phyloP scores from a whole-genome alignment of 495 filamentous ascomycete genomes.

The Baudoinia panamericana region DNA sequence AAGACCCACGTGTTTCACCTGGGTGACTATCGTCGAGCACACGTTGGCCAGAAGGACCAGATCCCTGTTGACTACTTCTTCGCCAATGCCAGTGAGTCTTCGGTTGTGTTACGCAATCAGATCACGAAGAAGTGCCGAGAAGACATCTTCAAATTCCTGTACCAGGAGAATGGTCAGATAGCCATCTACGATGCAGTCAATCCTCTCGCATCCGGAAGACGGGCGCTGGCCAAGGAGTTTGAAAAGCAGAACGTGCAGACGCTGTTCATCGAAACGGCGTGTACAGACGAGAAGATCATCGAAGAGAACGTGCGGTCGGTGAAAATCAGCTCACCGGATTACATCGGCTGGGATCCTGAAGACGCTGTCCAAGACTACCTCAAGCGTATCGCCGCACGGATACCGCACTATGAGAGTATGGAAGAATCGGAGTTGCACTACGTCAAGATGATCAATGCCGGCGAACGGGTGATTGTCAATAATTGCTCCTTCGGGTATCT shows the following conservation, averaged over 20 bases:
- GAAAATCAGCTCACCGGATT: slow-evolving; percentile 98
- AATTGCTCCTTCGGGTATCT: slow-evolving; percentile 93
- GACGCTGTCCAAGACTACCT: slow-evolving; percentile 89
- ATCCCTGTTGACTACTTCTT: slow-evolving; percentile 98
- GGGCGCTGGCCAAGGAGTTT: slow-evolving; percentile 86
- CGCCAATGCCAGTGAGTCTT: slow-evolving; percentile 77
- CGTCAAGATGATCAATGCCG: slow-evolving; percentile 99
- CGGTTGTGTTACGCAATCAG: slow-evolving; percentile 82
- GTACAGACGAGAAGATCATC: slow-evolving; percentile 83
- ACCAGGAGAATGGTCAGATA: slow-evolving; percentile 94
- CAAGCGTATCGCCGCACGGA: slow-evolving; percentile 73
- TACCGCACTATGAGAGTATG: slow-evolving; percentile 95
- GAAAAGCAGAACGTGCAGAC: slow-evolving; percentile 91
- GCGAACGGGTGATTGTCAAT: slow-evolving; percentile 82
- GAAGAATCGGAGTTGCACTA: slow-evolving; percentile 85
- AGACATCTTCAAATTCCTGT: slow-evolving; percentile 90
- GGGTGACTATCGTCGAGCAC: slow-evolving; percentile 88
- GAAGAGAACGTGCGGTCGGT: slow-evolving; percentile 94
- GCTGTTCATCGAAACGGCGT: slow-evolving; percentile 90
- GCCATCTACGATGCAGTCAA: slow-evolving; percentile 99
- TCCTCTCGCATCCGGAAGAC: slow-evolving; percentile 67
- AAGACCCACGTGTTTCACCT: slow-evolving; percentile 97
- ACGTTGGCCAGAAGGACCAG: slow-evolving; percentile 70
- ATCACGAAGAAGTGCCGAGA: slow-evolving; percentile 95
- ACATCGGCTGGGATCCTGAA: slow-evolving; percentile 76